Evolutionary conservation across 108 stramenopile species (phyloP), one percentile per base, ranked within the genome.

Genomic region (Schizochytrium sp.): DNA sequence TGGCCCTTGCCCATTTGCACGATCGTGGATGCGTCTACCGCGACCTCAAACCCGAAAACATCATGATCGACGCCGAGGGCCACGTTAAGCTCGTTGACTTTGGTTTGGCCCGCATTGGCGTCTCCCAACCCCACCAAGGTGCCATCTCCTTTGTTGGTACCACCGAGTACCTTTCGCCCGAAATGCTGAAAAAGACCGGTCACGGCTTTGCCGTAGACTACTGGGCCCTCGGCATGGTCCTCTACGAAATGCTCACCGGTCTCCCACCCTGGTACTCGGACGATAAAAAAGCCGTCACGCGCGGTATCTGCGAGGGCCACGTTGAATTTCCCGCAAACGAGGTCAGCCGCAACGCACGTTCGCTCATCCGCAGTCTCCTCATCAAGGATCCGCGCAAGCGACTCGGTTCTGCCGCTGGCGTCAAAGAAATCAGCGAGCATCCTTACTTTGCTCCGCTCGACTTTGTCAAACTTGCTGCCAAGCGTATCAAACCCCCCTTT

Each of bases 221-320:
- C 97, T 99, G 99, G 99, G 95, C 96, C 87, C 94, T 98, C 25
- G 99, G 99, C 21, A 97, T 98, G 8, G 93, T 99, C 25, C 91
- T 98, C 60, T 99, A 97, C 90, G 99, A 98, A 90, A 99, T 99
- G 99, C 93, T 98, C 14, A 97, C 98, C 1, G 97, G 98, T 8
- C 94, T 98, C 4, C 99, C 99, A 19, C 99, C 99, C 45, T 99
- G 98, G 92, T 99, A 99, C 89, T 96, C 96, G 92, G 92, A 96
- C 89, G 97, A 98, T 89, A 93, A 98, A 18, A 97, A 98, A 76
- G 94, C 94, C 58, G 91, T 99, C 44, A 98, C 98, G 90, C 95
- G 97, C 87, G 97, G 98, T 91, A 99, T 99, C 60, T 90, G 96
- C 25, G 94, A 95, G 72, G 96, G 96, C 14, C 95, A 96, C 44